Conservation (phyloP, 2,329 filamentous ascomycete genomes). For the Dichotomopilus funicola region DNA sequence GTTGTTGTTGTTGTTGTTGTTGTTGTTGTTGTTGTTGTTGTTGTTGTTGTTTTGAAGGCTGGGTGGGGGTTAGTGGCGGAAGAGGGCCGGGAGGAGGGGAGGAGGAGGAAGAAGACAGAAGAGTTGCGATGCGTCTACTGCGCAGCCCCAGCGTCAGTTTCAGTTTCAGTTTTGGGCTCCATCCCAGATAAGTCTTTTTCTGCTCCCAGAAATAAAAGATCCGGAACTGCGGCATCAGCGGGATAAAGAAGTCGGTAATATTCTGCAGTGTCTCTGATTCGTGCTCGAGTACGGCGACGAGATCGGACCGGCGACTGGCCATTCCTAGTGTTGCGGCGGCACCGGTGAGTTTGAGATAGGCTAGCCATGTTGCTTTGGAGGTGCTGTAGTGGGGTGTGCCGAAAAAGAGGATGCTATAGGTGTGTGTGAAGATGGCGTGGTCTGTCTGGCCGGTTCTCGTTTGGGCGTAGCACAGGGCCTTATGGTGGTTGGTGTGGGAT, state of each 20-base stretch:
- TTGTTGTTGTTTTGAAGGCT: no score
- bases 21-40: no score
- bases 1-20: no score
- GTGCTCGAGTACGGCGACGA: background rate
- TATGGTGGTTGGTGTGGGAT: background rate
- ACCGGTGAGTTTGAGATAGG: background rate
- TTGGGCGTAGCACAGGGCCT: constrained; percentile 1
- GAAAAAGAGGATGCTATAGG: background rate
- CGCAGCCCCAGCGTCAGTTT: no score
- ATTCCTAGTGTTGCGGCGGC: background rate
- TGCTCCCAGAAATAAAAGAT: background rate
- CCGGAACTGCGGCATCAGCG: background rate
- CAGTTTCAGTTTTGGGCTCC: no score
- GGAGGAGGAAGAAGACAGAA: no score
- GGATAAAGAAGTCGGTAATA: background rate
- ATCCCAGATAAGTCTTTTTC: no score
- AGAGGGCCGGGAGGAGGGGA: no score
- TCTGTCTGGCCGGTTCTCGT: background rate
- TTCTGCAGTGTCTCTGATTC: background rate
- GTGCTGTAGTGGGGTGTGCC: background rate
- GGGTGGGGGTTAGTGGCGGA: no score
- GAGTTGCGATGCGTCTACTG: no score
- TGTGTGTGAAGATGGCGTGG: constrained; percentile 1
- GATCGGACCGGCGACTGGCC: background rate
- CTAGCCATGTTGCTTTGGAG: background rate